Base-by-base conservation (phyloP, 179 eudicot genomes). In the Beta macrorhiza region DNA sequence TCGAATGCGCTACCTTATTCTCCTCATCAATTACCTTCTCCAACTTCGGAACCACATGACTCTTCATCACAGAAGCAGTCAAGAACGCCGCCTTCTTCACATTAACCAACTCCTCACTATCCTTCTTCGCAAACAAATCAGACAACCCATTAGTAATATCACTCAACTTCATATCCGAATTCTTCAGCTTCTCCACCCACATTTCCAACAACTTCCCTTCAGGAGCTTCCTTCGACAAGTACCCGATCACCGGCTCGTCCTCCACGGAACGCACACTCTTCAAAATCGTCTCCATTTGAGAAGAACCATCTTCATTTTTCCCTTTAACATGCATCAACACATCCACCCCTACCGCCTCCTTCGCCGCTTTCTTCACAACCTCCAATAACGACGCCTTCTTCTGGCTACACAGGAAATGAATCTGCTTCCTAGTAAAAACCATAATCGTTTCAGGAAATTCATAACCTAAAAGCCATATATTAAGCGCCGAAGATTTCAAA, bases 361-460 rank as follows among this genome's bases (percentile, higher is more conserved):
- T 93, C 15, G 97, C 93, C 67, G 92, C 17, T 16, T 74, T 82
- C 82, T 86, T 92, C 13, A 96, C 87, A 22, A 75, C 91, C 11
- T 88, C 91, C 4, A 96, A 90, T 79, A 96, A 80, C 19, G 92
- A 82, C 25, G 90, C 93, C 82, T 94, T 96, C 85, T 92, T 96
- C 85, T 83, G 92, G 80, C 92, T 90, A 80, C 97, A 91, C 32
- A 96, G 82, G 78, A 96, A 94, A 89, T 94, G 98, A 70, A 96
- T 94, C 72, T 94, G 92, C 80, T 90, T 96, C 67, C 78, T 82
- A 58, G 87, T 84, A 75, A 96, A 94, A 1, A 92, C 89, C 96
- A 96, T 94, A 2, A 96, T 88, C 1, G 98, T 96, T 49, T 96
- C 98, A 0, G 98, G 97, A 72, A 96, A 96, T 78, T 94, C 99